Evolutionary conservation across 2,329 filamentous ascomycete species (phyloP).

Genomic region (Xenosphaeropsis pyriputrescens): DNA sequence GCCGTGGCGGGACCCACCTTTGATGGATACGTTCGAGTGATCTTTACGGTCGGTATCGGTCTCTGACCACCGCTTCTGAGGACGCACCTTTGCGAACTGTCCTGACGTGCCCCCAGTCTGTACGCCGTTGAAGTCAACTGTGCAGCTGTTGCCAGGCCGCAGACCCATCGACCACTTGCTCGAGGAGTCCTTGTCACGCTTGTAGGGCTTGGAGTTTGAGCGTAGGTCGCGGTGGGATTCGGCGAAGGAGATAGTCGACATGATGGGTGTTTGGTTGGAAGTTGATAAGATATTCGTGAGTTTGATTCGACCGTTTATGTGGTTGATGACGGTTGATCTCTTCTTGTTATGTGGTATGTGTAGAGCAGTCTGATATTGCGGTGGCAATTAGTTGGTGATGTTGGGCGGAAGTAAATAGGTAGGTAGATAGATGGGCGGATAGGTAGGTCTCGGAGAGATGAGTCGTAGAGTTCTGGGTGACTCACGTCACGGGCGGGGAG

Average conservation of each 20-base stretch:
- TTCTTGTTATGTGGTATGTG: too few relatives aligned
- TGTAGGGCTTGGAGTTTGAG: slow-evolving; percentile 12
- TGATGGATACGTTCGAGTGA: neutral
- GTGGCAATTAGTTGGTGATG: too few relatives aligned
- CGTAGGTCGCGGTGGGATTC: slow-evolving; percentile 13
- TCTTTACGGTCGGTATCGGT: neutral
- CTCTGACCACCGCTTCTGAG: slow-evolving; percentile 5
- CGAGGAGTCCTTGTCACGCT: slow-evolving; percentile 15
- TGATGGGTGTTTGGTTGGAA: too few relatives aligned
- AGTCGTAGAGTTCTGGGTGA: too few relatives aligned
- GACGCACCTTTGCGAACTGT: slow-evolving; percentile 12
- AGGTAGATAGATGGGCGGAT: too few relatives aligned
- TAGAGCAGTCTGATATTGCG: too few relatives aligned
- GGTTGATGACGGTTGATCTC: too few relatives aligned
- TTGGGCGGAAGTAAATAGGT: too few relatives aligned
- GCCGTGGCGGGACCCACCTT: neutral
- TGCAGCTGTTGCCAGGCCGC: slow-evolving; percentile 8
- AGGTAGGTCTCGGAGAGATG: too few relatives aligned
- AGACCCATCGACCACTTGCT: slow-evolving; percentile 14
- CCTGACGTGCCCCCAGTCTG: slow-evolving; percentile 3
- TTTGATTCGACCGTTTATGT: too few relatives aligned
- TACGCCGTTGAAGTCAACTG: slow-evolving; percentile 1
- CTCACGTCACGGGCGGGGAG: too few relatives aligned
- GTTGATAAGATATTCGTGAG: too few relatives aligned
- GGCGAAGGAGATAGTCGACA: neutral